Base-by-base conservation (phyloP, 108 stramenopile species). In the Epithemia pelagica region DNA sequence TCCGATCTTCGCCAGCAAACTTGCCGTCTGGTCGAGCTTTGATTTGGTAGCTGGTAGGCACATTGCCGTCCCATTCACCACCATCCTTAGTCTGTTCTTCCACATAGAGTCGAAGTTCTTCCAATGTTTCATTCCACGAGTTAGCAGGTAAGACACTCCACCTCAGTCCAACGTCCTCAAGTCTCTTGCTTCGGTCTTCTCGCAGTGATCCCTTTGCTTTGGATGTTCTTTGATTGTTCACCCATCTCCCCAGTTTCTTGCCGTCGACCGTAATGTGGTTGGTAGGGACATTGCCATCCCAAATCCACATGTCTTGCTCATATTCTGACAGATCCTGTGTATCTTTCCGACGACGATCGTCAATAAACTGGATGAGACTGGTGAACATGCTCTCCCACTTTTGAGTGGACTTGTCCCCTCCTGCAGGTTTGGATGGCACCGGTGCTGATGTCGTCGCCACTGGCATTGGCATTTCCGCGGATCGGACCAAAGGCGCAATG, bases 111-210 rank as follows among this genome's bases (percentile, higher is more conserved):
- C 84, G 77, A 26, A 93, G 77, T 78, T 93, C 92, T 33, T 78
- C 84, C 65, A 93, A 66, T 87, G 89, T 93, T 57, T 89, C 87
- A 30, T 77, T 79, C 89, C 89, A 93, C 62, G 86, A 79, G 78
- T 90, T 93, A 5, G 89, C 86, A n/a, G 92, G 77, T 55, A 93
- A 53, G 8, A 93, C 92, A 78, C 92, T 93, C 92, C 92, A 93
- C 62, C 87, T 90, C 46, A 93, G 71, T 22, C 92, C 92, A 27
- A 89, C 88, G 60, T 86, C 82, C 2, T 87, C 71, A 32, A 93
- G 83, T 54, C 84, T 77, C 32, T 76, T 74, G 74, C 89, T 89
- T 60, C 92, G 65, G 25, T 93, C 92, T 24, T 78, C 81, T 67
- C 87, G 90, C 53, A 93, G 76, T 21, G 78, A 67, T 10, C 84